A percentile compares a stretch with the other conserved stretches of the same genome.
These are phyloP conservation scores for Hypoxylon perforatum DNA, from an alignment of 495 filamentous ascomycete species.

Conservation along the genomic window DNA sequence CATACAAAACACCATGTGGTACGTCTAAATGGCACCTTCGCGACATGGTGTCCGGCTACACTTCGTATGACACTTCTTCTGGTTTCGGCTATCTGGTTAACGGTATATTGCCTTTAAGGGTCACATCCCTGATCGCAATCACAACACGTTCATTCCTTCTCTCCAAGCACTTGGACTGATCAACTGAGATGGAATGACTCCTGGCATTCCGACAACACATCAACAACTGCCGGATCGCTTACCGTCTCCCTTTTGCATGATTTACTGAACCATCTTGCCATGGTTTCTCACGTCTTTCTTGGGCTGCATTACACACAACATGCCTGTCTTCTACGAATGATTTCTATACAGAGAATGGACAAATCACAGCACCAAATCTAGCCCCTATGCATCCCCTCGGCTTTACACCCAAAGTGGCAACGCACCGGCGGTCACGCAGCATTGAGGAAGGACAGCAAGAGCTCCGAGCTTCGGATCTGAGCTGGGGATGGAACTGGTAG, in stretches of 20 bases:
- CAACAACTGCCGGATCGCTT: neutral
- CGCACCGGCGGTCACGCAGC: neutral
- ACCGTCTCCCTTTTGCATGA: constrained; percentile 3
- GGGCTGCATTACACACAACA: neutral
- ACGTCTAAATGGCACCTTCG: constrained; percentile 32
- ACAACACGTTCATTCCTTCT: constrained; percentile 5
- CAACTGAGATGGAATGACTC: neutral
- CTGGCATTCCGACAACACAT: neutral
- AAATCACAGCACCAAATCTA: constrained; percentile 7
- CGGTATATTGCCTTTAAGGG: constrained; percentile 3
- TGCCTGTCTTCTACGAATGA: too few species aligned
- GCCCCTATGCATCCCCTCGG: neutral
- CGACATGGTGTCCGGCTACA: too few species aligned
- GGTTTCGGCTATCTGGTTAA: constrained; percentile 34
- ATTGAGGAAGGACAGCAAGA: neutral
- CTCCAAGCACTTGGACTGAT: constrained; percentile 1
- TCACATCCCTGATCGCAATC: neutral
- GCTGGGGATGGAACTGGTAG: constrained; percentile 9
- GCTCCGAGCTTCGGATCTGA: neutral
- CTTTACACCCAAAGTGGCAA: too few species aligned
- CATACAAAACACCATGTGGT: constrained; percentile 51
- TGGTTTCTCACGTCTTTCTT: neutral
- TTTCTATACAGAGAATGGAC: neutral
- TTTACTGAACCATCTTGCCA: neutral
- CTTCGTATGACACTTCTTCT: constrained; percentile 4